phyloP scores from a whole-genome alignment of 495 filamentous ascomycete species.

The Penicillium fimorum region DNA sequence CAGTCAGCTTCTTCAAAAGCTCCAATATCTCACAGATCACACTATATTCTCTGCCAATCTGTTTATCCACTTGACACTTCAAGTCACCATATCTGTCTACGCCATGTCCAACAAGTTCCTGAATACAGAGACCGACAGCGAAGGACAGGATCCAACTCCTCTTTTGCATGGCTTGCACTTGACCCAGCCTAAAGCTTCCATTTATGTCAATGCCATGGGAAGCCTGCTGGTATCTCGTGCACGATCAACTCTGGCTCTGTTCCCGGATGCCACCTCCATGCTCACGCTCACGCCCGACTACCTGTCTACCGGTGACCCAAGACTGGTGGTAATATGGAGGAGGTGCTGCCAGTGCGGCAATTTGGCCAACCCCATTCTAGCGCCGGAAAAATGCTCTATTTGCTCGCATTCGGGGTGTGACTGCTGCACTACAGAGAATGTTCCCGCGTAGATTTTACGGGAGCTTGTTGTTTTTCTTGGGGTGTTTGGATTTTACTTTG shows the following conservation, averaged over 20 bases:
- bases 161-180: neutral
- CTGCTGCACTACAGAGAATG: neutral
- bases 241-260: neutral
- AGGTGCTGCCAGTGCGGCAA: conserved; percentile 1
- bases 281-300: neutral
- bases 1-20: neutral
- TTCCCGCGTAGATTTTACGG: neutral
- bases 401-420: conserved; percentile 1
- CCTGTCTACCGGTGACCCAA: neutral
- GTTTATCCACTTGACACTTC: neutral
- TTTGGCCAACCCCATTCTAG: conserved; percentile 5
- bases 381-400: conserved; percentile 3
- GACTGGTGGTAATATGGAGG: conserved; percentile 2
- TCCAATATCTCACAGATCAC: neutral
- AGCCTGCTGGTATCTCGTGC: neutral
- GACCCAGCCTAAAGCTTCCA: neutral
- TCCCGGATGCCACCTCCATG: neutral
- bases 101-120: neutral
- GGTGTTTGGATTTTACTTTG: neutral
- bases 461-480: neutral
- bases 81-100: neutral
- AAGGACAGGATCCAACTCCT: neutral
- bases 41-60: neutral
- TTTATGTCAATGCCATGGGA: no score
- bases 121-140: neutral